Conservation (phyloP, 805 yeast species). For the Wickerhamiella azymoides region DNA sequence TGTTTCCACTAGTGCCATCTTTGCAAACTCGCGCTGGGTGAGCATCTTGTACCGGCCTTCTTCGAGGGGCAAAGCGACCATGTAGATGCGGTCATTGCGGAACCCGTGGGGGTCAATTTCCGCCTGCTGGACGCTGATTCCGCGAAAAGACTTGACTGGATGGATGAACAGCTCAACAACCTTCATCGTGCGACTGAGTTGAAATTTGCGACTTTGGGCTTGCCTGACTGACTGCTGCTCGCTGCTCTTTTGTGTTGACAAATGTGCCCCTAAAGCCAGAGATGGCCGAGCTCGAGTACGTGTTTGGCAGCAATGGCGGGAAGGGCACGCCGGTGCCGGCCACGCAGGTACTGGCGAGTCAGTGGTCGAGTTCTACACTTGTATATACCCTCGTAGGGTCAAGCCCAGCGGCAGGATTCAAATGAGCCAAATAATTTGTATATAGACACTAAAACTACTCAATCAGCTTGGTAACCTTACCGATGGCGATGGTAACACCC, state of each 20-base stretch:
- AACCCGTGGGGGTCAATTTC: conserved; percentile 23
- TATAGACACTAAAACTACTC: conserved; percentile 13
- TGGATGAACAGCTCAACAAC: conserved; percentile 15
- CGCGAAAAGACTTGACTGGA: conserved; percentile 26
- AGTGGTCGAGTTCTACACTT: too few species aligned
- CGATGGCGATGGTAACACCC: conserved; percentile 96
- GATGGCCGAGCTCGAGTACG: conserved; percentile 33
- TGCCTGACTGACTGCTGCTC: too few species aligned
- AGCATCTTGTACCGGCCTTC: conserved; percentile 13
- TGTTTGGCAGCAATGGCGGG: conserved; percentile 58
- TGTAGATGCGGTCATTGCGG: conserved; percentile 23
- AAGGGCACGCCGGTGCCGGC: conserved; percentile 44
- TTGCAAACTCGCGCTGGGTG: conserved; percentile 23
- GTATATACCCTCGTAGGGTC: too few species aligned
- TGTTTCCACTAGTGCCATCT: conserved; percentile 18
- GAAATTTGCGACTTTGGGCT: too few species aligned
- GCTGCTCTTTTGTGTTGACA: too few species aligned
- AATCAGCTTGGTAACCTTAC: conserved; percentile 83
- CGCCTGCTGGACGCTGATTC: conserved; percentile 19
- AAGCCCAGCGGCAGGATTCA: too few species aligned
- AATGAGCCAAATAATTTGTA: neutral
- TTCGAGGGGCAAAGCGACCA: conserved; percentile 18
- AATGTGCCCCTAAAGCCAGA: conserved; percentile 11
- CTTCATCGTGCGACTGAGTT: conserved; percentile 8
- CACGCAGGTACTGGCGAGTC: too few species aligned